Conservation (phyloP, 257 asterid genomes). For the Apocynum venetum region DNA sequence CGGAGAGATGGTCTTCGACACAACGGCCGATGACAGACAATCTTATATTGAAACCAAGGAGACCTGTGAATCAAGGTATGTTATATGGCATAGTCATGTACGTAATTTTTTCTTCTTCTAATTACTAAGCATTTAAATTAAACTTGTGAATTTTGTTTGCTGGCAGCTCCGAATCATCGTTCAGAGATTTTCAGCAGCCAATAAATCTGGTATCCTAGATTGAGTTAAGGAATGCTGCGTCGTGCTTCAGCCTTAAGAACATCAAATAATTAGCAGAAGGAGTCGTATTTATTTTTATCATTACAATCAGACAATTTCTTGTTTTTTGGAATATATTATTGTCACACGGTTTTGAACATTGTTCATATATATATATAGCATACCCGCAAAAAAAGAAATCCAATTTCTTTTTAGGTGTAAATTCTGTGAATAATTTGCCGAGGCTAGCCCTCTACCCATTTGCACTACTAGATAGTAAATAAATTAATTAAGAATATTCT, state of each 20-base stretch:
- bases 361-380: neutral
- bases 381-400: neutral
- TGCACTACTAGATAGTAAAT: too few species aligned
- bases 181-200: slow-evolving; percentile 15
- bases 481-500: neutral
- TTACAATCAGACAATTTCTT: neutral
- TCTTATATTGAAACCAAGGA: slow-evolving; percentile 38
- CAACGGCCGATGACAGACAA: slow-evolving; percentile 30
- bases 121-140: neutral
- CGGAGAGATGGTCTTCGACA: slow-evolving; percentile 16
- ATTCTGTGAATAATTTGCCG: neutral
- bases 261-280: slow-evolving; percentile 10
- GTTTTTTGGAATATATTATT: neutral
- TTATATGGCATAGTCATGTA: too few species aligned
- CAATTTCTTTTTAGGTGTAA: neutral
- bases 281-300: neutral
- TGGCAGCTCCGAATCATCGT: slow-evolving; percentile 36
- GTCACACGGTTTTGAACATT: neutral
- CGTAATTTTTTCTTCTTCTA: too few species aligned
- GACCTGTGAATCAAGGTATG: slow-evolving; percentile 38
- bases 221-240: slow-evolving; percentile 45
- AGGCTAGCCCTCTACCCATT: neutral
- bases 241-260: slow-evolving; percentile 37
- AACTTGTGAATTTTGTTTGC: neutral
- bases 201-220: slow-evolving; percentile 16